A percentile compares a stretch with the other conserved stretches of the same genome.
These are phyloP conservation scores for Zymoseptoria passerinii DNA, from an alignment of 2,329 filamentous ascomycete species.

Conservation along the genomic window DNA sequence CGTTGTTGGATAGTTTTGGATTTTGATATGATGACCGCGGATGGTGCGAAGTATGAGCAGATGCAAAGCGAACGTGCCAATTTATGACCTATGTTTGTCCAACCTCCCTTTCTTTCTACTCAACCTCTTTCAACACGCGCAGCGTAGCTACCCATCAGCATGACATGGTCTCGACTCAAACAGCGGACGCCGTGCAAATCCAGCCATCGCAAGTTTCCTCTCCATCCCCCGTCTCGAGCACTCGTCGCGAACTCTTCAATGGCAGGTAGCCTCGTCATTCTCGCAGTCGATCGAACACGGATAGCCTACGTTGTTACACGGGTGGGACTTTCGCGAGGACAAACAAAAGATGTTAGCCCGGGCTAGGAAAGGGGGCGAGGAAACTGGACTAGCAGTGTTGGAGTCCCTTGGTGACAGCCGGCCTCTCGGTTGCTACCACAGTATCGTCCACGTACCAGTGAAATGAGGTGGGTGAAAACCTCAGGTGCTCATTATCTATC, in stretches of 20 bases:
- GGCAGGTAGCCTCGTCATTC: neutral
- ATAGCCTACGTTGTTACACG: neutral
- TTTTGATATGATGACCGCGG: conserved; percentile 48
- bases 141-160: neutral
- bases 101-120: neutral
- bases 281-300: neutral
- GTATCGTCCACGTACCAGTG: too few species aligned
- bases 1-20: conserved; percentile 85
- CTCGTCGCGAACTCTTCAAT: neutral
- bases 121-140: neutral
- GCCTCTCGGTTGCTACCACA: too few species aligned
- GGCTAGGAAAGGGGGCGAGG: neutral
- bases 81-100: neutral
- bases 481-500: too few species aligned
- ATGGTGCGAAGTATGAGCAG: neutral
- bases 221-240: neutral
- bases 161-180: neutral
- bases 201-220: too few species aligned
- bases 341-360: neutral
- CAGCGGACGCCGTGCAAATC: neutral
- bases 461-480: too few species aligned
- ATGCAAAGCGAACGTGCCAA: neutral
- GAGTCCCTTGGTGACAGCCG: too few species aligned
- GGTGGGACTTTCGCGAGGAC: neutral
- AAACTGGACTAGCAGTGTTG: too few species aligned